Percentiles rank a stretch among this genome's conserved stretches.
Evolutionary conservation across 805 yeast genomes (phyloP).

Genomic region (Starmerella bombi): DNA sequence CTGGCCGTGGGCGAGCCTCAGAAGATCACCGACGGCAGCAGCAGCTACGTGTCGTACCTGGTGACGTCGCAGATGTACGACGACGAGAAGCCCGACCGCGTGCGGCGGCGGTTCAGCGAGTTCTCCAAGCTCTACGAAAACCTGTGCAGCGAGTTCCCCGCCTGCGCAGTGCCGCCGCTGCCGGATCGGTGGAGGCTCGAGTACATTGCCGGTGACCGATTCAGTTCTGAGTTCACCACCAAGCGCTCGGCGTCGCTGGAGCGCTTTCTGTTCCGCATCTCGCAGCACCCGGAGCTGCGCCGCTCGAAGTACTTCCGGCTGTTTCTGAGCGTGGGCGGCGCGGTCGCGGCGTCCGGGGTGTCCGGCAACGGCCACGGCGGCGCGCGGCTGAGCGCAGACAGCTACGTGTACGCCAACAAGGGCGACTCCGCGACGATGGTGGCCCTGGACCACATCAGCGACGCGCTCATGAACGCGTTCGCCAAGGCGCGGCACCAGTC

Average conservation of each 20-base stretch:
- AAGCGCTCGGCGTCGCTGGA: conserved; percentile 71
- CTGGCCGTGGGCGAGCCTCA: conserved; percentile 21
- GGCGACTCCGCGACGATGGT: conserved; percentile 3
- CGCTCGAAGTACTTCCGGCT: conserved; percentile 57
- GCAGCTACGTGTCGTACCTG: conserved; percentile 58
- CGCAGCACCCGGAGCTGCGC: conserved; percentile 59
- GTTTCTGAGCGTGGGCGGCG: conserved; percentile 39
- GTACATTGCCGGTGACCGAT: conserved; percentile 86
- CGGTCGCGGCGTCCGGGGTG: conserved; percentile 28
- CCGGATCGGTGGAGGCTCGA: conserved; percentile 88
- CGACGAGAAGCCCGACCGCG: conserved; percentile 25
- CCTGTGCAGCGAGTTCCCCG: conserved; percentile 65
- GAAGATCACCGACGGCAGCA: conserved; percentile 20
- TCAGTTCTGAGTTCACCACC: conserved; percentile 68
- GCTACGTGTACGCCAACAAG: neutral
- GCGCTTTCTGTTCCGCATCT: conserved; percentile 58
- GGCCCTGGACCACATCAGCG: conserved; percentile 61
- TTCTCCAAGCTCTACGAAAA: conserved; percentile 67
- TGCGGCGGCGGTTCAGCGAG: conserved; percentile 77
- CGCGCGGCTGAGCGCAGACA: conserved; percentile 38
- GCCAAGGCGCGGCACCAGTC: conserved; percentile 52
- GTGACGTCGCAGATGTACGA: conserved; percentile 38
- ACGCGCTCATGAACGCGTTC: conserved; percentile 86
- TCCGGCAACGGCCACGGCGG: neutral
- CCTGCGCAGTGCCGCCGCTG: conserved; percentile 78